phyloP scores from a whole-genome alignment of 345 rosid genomes.

The Leavenworthia alabamica region DNA sequence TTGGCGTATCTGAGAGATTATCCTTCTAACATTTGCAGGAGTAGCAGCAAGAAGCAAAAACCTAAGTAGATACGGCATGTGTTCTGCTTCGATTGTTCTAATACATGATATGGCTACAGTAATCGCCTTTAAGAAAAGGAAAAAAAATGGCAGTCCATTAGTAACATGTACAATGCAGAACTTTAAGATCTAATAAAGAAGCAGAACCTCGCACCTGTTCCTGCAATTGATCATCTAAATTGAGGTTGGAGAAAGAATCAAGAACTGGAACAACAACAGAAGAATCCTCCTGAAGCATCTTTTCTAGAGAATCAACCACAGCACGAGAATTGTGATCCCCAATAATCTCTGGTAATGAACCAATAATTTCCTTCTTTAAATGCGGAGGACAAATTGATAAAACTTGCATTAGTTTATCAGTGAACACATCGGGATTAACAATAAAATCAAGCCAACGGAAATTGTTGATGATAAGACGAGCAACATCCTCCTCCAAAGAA shows the following conservation, averaged over 20 bases:
- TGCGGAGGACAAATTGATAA: slow-evolving; percentile 56
- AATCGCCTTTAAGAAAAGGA: slow-evolving; percentile 40
- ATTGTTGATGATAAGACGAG: slow-evolving; percentile 62
- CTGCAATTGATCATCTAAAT: slow-evolving; percentile 58
- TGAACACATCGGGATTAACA: slow-evolving; percentile 44
- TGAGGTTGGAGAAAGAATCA: slow-evolving; percentile 67
- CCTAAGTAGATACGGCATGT: slow-evolving; percentile 66
- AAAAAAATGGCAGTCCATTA: neutral
- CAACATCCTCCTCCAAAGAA: slow-evolving; percentile 57
- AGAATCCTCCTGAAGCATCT: slow-evolving; percentile 76
- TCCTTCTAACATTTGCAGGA: slow-evolving; percentile 54
- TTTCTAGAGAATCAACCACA: slow-evolving; percentile 60
- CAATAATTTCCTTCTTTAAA: slow-evolving; percentile 73
- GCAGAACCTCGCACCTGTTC: slow-evolving; percentile 49
- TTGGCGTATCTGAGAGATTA: slow-evolving; percentile 61
- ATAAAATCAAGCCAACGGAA: slow-evolving; percentile 79
- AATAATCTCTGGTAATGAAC: slow-evolving; percentile 80
- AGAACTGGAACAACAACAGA: slow-evolving; percentile 60
- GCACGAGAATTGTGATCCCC: slow-evolving; percentile 49
- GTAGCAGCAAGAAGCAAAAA: slow-evolving; percentile 77
- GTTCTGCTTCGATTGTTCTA: slow-evolving; percentile 62
- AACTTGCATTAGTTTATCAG: slow-evolving; percentile 64
- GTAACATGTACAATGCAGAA: neutral
- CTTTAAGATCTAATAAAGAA: neutral
- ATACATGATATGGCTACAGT: slow-evolving; percentile 71